phyloP scores from a whole-genome alignment of 1,284 basidiomycete genomes.

The Irpex rosettiformis region DNA sequence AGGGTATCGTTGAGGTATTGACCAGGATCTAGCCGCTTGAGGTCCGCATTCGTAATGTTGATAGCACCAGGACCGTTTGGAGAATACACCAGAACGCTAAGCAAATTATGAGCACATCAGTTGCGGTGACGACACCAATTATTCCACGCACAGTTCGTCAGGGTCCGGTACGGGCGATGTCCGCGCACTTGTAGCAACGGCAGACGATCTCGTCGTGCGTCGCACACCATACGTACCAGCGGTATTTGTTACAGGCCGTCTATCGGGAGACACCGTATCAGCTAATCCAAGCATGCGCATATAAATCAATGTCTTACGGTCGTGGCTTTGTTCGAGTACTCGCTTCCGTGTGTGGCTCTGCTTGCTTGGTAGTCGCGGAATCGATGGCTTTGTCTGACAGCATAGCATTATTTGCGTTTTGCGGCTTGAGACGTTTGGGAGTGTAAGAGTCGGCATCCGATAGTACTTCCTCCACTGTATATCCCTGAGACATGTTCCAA shows the following conservation, averaged over 20 bases:
- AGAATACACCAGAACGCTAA: slow-evolving; percentile 76
- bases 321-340: background rate
- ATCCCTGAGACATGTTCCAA: too few relatives aligned
- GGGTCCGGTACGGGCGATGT: slow-evolving; percentile 36
- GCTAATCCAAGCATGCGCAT: background rate
- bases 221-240: background rate
- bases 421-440: background rate
- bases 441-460: background rate
- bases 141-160: slow-evolving; percentile 59
- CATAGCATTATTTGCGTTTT: background rate
- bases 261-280: background rate
- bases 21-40: slow-evolving; percentile 65
- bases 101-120: background rate
- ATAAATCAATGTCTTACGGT: background rate
- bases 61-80: slow-evolving; percentile 66
- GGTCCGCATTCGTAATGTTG: slow-evolving; percentile 77
- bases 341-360: background rate
- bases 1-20: slow-evolving; percentile 95
- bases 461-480: background rate
- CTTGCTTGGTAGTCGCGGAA: background rate
- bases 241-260: background rate
- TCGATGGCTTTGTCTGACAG: background rate
- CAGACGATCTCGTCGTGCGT: background rate
- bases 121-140: background rate
- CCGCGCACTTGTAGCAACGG: background rate